Evolutionary conservation across 2,329 filamentous ascomycete genomes (phyloP).

Genomic region (Diaporthe sp.): DNA sequence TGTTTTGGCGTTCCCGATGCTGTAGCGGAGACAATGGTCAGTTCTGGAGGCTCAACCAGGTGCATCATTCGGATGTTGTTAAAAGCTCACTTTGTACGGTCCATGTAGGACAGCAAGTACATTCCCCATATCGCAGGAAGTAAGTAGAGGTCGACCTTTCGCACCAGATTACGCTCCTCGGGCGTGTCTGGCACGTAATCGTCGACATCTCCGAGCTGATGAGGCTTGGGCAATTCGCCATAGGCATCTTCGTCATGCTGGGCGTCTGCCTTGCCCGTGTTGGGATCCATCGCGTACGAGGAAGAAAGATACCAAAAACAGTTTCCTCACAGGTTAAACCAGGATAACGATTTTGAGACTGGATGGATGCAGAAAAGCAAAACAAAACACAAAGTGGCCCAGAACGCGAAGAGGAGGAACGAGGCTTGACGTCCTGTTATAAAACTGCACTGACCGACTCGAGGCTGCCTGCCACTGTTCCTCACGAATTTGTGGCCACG

Average conservation of each 20-base stretch:
- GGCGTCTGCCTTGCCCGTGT: constrained; percentile 28
- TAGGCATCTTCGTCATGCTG: constrained; percentile 30
- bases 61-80: too few species aligned
- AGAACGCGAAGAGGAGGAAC: background rate
- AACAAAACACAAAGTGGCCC: background rate
- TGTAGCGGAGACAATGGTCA: background rate
- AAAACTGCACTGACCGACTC: background rate
- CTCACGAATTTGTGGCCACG: background rate
- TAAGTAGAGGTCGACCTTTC: constrained; percentile 57
- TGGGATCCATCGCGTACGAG: constrained; percentile 6
- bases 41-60: background rate
- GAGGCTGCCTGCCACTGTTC: background rate
- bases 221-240: constrained; percentile 21
- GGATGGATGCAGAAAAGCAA: background rate
- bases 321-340: background rate
- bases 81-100: constrained; percentile 59
- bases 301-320: background rate
- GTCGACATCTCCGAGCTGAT: background rate
- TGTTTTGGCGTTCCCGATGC: constrained; percentile 57
- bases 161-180: constrained; percentile 37
- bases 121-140: constrained; percentile 57
- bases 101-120: constrained; percentile 58
- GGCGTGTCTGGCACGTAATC: constrained; percentile 36
- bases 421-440: background rate
- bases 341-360: background rate